Evolutionary conservation across 345 rosid species (phyloP).

Genomic region (Salix suchowensis): DNA sequence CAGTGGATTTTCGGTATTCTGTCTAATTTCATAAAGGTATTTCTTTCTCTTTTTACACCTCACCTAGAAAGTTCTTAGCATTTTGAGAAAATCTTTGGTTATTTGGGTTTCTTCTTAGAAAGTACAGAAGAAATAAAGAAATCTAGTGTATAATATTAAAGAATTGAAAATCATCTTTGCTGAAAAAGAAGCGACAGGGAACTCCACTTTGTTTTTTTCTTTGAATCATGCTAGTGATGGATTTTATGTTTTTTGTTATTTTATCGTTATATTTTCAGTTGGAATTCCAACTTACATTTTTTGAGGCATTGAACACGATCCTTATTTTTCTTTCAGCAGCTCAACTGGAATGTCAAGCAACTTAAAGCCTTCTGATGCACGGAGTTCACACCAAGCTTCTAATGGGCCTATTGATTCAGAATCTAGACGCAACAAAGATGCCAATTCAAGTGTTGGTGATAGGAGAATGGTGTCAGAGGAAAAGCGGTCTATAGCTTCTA

Average conservation of each 20-base stretch:
- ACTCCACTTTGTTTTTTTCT: neutral
- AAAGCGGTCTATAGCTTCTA: conserved; percentile 22
- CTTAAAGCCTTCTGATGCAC: conserved; percentile 35
- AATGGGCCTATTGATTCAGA: conserved; percentile 32
- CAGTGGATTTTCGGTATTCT: neutral
- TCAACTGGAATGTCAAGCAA: conserved; percentile 35
- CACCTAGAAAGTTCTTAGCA: neutral
- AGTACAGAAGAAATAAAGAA: neutral
- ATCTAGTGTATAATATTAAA: neutral
- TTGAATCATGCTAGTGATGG: neutral
- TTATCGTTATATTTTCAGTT: neutral
- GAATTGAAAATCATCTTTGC: neutral
- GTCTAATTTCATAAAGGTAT: neutral
- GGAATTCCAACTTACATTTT: neutral
- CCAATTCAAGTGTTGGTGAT: conserved; percentile 23
- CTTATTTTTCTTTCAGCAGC: conserved; percentile 23
- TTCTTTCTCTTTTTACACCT: neutral
- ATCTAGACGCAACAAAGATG: conserved; percentile 28
- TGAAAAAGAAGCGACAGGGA: neutral
- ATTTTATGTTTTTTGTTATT: neutral
- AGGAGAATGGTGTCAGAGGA: conserved; percentile 34
- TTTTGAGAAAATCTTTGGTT: neutral
- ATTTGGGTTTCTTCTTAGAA: neutral
- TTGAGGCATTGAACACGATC: neutral
- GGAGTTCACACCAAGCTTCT: conserved; percentile 29